Conservation (phyloP, 805 yeast species). For the Metschnikowia baotianmanensis region DNA sequence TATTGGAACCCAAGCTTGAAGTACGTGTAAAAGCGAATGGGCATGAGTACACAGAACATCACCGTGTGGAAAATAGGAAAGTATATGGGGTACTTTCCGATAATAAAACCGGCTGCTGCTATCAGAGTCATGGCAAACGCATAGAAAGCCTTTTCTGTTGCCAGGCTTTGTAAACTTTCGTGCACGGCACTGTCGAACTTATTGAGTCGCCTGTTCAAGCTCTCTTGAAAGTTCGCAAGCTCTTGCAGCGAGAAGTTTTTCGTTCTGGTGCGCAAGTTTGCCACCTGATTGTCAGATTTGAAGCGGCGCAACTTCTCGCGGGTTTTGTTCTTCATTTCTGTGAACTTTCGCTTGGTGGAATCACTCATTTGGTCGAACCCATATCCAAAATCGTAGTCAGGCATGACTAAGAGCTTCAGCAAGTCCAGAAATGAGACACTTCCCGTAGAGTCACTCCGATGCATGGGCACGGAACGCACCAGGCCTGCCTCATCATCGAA, state of each 20-base stretch:
- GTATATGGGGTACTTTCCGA: conserved; percentile 74
- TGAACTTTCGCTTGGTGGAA: conserved; percentile 34
- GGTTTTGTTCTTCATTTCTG: conserved; percentile 36
- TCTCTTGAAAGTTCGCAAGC: conserved; percentile 31
- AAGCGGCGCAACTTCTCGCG: conserved; percentile 30
- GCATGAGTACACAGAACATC: conserved; percentile 64
- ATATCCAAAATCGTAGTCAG: conserved; percentile 44
- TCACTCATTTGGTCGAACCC: conserved; percentile 36
- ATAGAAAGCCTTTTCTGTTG: conserved; percentile 74
- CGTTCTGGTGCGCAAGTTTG: neutral
- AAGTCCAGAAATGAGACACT: conserved; percentile 37
- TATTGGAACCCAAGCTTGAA: conserved; percentile 78
- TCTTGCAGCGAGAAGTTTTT: conserved; percentile 21
- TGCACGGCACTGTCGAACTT: conserved; percentile 39
- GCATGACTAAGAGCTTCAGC: conserved; percentile 34
- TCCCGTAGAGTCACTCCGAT: conserved; percentile 17
- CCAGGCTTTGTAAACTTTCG: conserved; percentile 31
- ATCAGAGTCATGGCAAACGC: conserved; percentile 67
- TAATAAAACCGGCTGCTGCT: conserved; percentile 67
- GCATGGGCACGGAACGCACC: conserved; percentile 1
- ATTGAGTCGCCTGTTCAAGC: conserved; percentile 29
- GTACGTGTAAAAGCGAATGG: conserved; percentile 80
- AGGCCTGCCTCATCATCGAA: conserved; percentile 9
- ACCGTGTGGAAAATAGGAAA: conserved; percentile 75
- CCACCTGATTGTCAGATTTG: conserved; percentile 20